Evolutionary conservation across 2,329 filamentous ascomycete genomes (phyloP).

Genomic region (Knufia petricola): DNA sequence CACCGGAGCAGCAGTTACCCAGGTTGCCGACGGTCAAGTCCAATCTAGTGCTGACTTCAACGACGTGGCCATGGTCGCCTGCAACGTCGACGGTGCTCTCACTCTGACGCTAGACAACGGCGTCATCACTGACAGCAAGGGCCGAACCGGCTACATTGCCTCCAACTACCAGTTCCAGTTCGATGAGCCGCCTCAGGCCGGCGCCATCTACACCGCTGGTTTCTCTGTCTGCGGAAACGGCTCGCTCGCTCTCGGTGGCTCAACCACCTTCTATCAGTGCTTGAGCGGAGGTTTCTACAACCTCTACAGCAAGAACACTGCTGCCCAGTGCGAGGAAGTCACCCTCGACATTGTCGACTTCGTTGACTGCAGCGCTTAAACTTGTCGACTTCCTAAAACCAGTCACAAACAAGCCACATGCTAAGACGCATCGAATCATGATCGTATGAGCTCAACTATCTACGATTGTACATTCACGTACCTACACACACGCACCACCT

Average conservation of each 20-base stretch:
- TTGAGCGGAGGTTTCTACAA: conserved; percentile 68
- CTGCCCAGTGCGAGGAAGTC: conserved; percentile 5
- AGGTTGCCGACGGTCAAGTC: too few relatives aligned
- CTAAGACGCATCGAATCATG: too few relatives aligned
- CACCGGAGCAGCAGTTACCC: too few relatives aligned
- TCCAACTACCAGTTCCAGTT: conserved; percentile 76
- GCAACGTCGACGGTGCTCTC: conserved; percentile 9
- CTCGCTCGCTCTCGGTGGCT: conserved; percentile 57
- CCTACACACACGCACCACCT: too few relatives aligned
- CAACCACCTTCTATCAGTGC: conserved; percentile 65
- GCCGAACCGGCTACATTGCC: conserved; percentile 68
- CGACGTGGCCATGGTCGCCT: too few relatives aligned
- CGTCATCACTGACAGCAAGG: conserved; percentile 53
- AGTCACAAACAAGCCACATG: too few relatives aligned
- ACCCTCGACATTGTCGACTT: too few relatives aligned
- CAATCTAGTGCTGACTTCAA: too few relatives aligned
- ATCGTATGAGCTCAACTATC: too few relatives aligned
- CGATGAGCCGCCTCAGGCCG: conserved; percentile 59
- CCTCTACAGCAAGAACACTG: conserved; percentile 59
- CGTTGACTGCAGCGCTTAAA: too few relatives aligned
- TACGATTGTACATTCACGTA: too few relatives aligned
- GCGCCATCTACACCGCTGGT: conserved; percentile 63
- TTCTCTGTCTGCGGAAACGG: conserved; percentile 68
- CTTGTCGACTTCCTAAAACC: too few relatives aligned
- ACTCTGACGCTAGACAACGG: conserved; percentile 52